A percentile compares a stretch with the other conserved stretches of the same genome.
Evolutionary conservation across 2,329 filamentous ascomycete species (phyloP).

Genomic region (Tolypocladium guangdongense): DNA sequence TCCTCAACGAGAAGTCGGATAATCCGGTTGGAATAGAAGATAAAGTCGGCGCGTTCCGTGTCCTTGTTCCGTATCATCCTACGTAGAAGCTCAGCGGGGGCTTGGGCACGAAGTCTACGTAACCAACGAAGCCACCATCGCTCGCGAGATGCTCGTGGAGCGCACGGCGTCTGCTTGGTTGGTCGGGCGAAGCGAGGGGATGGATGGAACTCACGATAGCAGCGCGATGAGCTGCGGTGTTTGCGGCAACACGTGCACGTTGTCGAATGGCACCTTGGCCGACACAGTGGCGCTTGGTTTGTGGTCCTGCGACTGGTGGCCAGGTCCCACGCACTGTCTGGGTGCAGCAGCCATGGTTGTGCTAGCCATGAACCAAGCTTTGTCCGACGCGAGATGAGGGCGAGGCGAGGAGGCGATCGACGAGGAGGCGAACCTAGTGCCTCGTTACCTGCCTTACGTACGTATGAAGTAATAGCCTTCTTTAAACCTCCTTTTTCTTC

Average conservation of each 20-base stretch:
- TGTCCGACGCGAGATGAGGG: not conserved
- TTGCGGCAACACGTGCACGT: conserved; percentile 82
- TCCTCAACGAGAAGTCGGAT: conserved; percentile 95
- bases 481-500: too few relatives aligned
- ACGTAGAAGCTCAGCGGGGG: conserved; percentile 10
- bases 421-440: not conserved
- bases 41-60: conserved; percentile 89
- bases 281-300: conserved; percentile 87
- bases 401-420: not conserved
- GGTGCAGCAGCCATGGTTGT: conserved; percentile 9
- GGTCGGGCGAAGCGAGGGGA: not conserved
- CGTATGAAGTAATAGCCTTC: too few relatives aligned
- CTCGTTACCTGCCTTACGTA: too few relatives aligned
- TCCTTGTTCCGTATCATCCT: conserved; percentile 93
- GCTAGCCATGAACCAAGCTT: not conserved
- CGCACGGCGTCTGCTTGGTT: not conserved
- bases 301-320: conserved; percentile 64
- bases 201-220: conserved; percentile 64
- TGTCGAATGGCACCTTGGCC: conserved; percentile 66
- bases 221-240: conserved; percentile 95
- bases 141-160: not conserved
- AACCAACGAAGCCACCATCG: not conserved
- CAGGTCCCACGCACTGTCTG: conserved; percentile 64
- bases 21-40: conserved; percentile 98
- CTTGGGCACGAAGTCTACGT: not conserved